Conservation (phyloP, 495 filamentous ascomycete genomes). For the Xylaria intraflava region DNA sequence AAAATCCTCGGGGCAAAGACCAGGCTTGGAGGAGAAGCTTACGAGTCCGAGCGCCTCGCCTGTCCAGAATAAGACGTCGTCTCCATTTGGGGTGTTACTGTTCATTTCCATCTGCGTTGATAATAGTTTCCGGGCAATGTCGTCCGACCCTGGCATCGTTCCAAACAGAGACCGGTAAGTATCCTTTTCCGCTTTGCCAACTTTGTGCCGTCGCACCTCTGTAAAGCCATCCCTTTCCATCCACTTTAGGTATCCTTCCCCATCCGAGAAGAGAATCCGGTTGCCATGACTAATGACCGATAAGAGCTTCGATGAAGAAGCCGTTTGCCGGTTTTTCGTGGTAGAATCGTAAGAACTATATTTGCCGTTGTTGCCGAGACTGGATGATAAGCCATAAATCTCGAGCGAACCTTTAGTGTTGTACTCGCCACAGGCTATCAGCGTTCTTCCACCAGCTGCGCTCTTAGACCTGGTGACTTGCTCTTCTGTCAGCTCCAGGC, state of each 20-base stretch:
- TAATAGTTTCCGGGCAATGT: slow-evolving; percentile 66
- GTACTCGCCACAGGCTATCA: slow-evolving; percentile 90
- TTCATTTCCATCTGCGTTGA: slow-evolving; percentile 43
- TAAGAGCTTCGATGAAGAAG: slow-evolving; percentile 72
- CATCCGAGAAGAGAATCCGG: slow-evolving; percentile 76
- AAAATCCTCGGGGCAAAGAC: slow-evolving; percentile 43
- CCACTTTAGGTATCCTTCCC: slow-evolving; percentile 83
- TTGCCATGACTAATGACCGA: slow-evolving; percentile 81
- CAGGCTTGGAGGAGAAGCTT: slow-evolving; percentile 48
- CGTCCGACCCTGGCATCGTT: slow-evolving; percentile 46
- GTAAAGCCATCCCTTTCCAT: slow-evolving; percentile 79
- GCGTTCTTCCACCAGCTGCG: slow-evolving; percentile 47
- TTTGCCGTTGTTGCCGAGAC: slow-evolving; percentile 13
- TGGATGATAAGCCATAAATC: slow-evolving; percentile 60
- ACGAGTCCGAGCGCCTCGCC: slow-evolving; percentile 72
- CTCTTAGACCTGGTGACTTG: slow-evolving; percentile 46
- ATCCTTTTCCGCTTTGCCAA: slow-evolving; percentile 44
- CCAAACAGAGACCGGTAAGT: slow-evolving; percentile 38
- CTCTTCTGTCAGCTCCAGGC: slow-evolving; percentile 46
- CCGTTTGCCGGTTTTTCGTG: slow-evolving; percentile 75
- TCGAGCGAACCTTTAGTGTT: slow-evolving; percentile 88
- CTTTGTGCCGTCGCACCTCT: slow-evolving; percentile 72
- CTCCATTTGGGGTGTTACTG: slow-evolving; percentile 38
- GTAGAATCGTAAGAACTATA: slow-evolving; percentile 32
- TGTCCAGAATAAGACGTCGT: slow-evolving; percentile 73